phyloP scores from a whole-genome alignment of 768 basidiomycete genomes.

The Obba rivulosa region DNA sequence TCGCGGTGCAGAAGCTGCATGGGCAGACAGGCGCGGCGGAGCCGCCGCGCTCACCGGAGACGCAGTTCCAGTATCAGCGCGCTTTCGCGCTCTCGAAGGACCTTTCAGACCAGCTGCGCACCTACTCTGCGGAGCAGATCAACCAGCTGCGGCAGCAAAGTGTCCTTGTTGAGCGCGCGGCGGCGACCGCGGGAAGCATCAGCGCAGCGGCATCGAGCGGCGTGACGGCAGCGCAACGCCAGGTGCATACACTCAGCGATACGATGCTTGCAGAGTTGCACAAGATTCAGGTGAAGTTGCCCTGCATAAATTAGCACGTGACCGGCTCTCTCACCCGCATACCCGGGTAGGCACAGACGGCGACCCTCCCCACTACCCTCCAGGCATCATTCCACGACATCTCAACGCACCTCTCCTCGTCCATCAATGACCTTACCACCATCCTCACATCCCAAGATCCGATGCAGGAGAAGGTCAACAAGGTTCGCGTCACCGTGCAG shows the following conservation, averaged over 20 bases:
- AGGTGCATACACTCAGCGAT: conserved; percentile 56
- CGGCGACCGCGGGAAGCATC: conserved; percentile 61
- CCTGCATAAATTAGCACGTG: no score
- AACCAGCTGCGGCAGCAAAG: conserved; percentile 66
- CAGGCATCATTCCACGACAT: conserved; percentile 57
- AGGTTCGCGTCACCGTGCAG: conserved; percentile 52
- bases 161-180: conserved; percentile 64
- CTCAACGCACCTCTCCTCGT: conserved; percentile 47
- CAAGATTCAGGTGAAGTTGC: conserved; percentile 41
- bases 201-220: conserved; percentile 55
- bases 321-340: not conserved
- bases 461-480: conserved; percentile 56
- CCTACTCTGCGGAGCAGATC: conserved; percentile 66
- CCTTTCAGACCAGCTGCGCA: conserved; percentile 56
- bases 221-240: conserved; percentile 46
- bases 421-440: conserved; percentile 46
- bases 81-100: conserved; percentile 60
- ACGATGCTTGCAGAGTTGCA: conserved; percentile 63
- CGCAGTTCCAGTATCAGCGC: conserved; percentile 77
- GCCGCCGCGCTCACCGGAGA: conserved; percentile 40
- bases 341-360: conserved; percentile 42
- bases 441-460: conserved; percentile 55
- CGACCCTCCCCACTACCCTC: conserved; percentile 44
- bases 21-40: conserved; percentile 40
- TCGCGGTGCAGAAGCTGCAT: conserved; percentile 38